phyloP scores from a whole-genome alignment of 2,329 filamentous ascomycete species.

The Rugonectria rugulosa region DNA sequence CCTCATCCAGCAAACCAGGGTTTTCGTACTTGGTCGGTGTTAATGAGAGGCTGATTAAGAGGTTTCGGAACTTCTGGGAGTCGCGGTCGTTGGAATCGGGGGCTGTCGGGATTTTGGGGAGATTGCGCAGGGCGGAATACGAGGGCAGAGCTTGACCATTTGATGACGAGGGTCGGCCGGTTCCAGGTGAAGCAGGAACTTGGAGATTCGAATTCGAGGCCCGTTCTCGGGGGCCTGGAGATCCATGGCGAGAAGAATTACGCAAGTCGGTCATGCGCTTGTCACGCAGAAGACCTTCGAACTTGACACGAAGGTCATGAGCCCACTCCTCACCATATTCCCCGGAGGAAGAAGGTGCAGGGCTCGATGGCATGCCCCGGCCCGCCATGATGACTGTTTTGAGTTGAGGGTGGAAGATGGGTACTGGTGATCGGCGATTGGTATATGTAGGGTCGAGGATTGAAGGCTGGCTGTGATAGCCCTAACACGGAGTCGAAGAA shows the following conservation, averaged over 20 bases:
- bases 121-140: slow-evolving; percentile 58
- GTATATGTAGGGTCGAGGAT: slow-evolving; percentile 5
- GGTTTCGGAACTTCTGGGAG: slow-evolving; percentile 79
- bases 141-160: slow-evolving; percentile 53
- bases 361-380: slow-evolving; percentile 45
- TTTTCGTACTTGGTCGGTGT: slow-evolving; percentile 97
- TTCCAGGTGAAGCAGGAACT: slow-evolving; percentile 47
- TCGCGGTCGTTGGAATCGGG: slow-evolving; percentile 70
- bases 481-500: slow-evolving; percentile 19
- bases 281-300: slow-evolving; percentile 85
- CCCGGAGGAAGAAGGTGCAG: slow-evolving; percentile 40
- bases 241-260: slow-evolving; percentile 61
- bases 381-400: slow-evolving; percentile 46
- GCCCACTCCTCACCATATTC: slow-evolving; percentile 78
- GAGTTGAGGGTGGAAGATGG: not conserved
- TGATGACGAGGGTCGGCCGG: slow-evolving; percentile 56
- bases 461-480: slow-evolving; percentile 17
- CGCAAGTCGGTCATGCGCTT: slow-evolving; percentile 84
- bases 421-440: not conserved
- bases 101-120: slow-evolving; percentile 71
- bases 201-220: slow-evolving; percentile 59
- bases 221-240: slow-evolving; percentile 61
- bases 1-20: slow-evolving; percentile 91
- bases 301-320: slow-evolving; percentile 79
- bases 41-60: slow-evolving; percentile 83